These are phyloP conservation scores for Colletotrichum sp. DNA, from an alignment of 2,329 filamentous ascomycete species.

Conservation along the genomic window DNA sequence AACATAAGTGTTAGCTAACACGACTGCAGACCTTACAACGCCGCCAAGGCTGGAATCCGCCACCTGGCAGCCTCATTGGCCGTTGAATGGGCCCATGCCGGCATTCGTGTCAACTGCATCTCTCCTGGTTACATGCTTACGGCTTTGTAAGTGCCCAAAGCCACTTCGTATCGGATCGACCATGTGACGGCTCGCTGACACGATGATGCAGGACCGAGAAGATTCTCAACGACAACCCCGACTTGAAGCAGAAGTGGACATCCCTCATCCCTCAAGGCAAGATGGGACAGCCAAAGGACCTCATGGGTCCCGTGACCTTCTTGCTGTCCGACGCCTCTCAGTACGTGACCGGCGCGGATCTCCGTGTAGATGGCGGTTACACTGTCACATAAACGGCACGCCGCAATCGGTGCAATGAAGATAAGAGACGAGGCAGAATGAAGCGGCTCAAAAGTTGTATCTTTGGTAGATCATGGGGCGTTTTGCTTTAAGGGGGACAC, in stretches of 20 bases:
- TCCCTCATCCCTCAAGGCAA: slow-evolving; percentile 91
- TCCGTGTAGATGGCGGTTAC: slow-evolving; percentile 88
- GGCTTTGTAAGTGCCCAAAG: slow-evolving; percentile 69
- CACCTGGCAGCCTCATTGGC: slow-evolving; percentile 88
- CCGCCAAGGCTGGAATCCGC: slow-evolving; percentile 88
- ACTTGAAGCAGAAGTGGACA: slow-evolving; percentile 88
- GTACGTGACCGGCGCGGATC: slow-evolving; percentile 76
- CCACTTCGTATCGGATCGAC: neutral
- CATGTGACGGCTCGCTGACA: neutral
- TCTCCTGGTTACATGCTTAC: slow-evolving; percentile 97
- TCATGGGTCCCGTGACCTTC: slow-evolving; percentile 93
- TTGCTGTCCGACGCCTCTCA: slow-evolving; percentile 78
- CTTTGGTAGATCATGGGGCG: neutral
- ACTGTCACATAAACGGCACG: slow-evolving; percentile 68
- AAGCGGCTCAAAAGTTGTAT: neutral
- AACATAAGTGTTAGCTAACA: neutral
- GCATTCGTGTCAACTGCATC: slow-evolving; percentile 94
- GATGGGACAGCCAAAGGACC: slow-evolving; percentile 89
- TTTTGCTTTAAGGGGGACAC: neutral
- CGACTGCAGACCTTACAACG: slow-evolving; percentile 76
- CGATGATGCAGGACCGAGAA: slow-evolving; percentile 74
- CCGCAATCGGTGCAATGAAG: neutral
- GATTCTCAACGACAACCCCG: slow-evolving; percentile 92
- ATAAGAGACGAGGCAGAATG: neutral
- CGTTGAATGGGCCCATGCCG: slow-evolving; percentile 89